These are phyloP conservation scores for Hura crepitans DNA, from an alignment of 441 rosid species.

Conservation along the genomic window DNA sequence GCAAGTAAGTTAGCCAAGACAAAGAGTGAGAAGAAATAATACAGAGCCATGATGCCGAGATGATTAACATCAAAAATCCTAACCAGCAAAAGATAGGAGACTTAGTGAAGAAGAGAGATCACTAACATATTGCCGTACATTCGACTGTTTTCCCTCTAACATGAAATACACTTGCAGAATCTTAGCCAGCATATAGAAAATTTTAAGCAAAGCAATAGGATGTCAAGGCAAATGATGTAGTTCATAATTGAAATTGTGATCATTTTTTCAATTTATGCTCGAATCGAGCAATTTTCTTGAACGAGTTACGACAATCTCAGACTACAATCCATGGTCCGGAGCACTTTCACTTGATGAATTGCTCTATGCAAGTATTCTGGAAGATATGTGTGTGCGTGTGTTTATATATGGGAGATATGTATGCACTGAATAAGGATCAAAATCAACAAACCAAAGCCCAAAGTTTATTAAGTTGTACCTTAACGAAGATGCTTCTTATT, in stretches of 20 bases:
- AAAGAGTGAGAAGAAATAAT: slow-evolving; percentile 28
- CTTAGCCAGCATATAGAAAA: slow-evolving; percentile 25
- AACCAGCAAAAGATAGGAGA: slow-evolving; percentile 32
- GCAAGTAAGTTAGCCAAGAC: slow-evolving; percentile 55
- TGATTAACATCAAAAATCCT: slow-evolving; percentile 26
- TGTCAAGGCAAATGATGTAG: slow-evolving; percentile 25
- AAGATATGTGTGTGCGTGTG: too few species aligned
- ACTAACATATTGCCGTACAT: slow-evolving; percentile 46
- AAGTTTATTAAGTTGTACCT: neutral
- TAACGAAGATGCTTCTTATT: neutral
- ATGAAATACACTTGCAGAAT: slow-evolving; percentile 30
- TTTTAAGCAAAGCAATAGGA: slow-evolving; percentile 17
- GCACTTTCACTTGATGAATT: too few species aligned
- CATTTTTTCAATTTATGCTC: slow-evolving; percentile 48
- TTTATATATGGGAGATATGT: too few species aligned
- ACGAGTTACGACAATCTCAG: neutral
- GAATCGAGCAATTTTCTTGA: slow-evolving; percentile 35
- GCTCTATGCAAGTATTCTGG: too few species aligned
- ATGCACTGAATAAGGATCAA: too few species aligned
- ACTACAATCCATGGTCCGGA: too few species aligned
- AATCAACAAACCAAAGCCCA: neutral
- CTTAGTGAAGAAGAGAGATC: slow-evolving; percentile 24
- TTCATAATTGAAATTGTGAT: slow-evolving; percentile 22
- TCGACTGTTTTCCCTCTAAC: slow-evolving; percentile 38
- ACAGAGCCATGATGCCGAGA: slow-evolving; percentile 20